Conservation (phyloP, 305 asterid genomes). For the Andrographis paniculata region DNA sequence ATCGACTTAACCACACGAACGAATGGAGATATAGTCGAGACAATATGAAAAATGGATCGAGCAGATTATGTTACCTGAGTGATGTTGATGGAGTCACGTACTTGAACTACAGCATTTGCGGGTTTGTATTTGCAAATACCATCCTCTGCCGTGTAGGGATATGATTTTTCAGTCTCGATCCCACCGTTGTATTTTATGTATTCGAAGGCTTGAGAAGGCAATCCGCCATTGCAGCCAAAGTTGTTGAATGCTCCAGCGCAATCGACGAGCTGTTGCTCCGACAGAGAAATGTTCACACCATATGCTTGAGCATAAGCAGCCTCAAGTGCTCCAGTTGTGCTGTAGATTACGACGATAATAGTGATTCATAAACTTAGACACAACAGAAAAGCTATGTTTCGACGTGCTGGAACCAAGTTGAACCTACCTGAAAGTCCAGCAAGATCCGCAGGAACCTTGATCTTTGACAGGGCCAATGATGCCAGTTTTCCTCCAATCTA, state of each 20-base stretch:
- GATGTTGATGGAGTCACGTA: constrained; percentile 71
- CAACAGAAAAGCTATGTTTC: too few relatives aligned
- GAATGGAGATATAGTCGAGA: neutral
- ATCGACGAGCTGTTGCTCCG: constrained; percentile 98
- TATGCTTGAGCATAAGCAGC: constrained; percentile 87
- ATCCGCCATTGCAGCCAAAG: constrained; percentile 90
- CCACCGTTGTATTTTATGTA: constrained; percentile 89
- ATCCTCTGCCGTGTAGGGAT: constrained; percentile 72
- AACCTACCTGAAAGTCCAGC: constrained; percentile 95
- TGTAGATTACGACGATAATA: constrained; percentile 12
- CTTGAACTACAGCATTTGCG: constrained; percentile 56
- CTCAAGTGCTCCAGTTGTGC: constrained; percentile 94
- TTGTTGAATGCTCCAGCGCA: constrained; percentile 93
- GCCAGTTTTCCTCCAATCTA: constrained; percentile 89
- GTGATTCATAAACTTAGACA: too few relatives aligned
- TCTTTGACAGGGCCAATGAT: constrained; percentile 83
- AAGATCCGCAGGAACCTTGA: constrained; percentile 93
- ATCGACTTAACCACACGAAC: neutral
- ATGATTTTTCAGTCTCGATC: constrained; percentile 76
- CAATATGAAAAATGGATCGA: neutral
- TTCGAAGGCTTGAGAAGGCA: constrained; percentile 97
- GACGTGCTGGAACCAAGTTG: neutral
- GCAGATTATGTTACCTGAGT: constrained; percentile 53
- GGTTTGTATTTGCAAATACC: constrained; percentile 67
- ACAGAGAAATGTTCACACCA: constrained; percentile 65